These are phyloP conservation scores for Rhizopogon salebrosus DNA, from an alignment of 768 basidiomycete species.

Conservation along the genomic window DNA sequence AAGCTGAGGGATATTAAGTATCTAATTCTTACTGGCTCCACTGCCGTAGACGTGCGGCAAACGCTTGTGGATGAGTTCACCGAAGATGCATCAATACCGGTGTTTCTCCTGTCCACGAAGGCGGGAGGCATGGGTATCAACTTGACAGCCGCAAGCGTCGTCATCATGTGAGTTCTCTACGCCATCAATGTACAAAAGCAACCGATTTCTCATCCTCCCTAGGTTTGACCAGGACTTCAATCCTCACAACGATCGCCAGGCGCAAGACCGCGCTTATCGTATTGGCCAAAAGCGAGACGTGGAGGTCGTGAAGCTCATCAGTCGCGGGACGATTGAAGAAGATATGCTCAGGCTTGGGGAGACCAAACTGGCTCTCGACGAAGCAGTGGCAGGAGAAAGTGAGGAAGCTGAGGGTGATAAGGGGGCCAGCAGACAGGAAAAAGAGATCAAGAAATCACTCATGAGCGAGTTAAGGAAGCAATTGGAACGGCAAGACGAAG, in stretches of 20 bases:
- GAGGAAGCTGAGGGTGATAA: slow-evolving; percentile 55
- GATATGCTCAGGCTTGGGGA: slow-evolving; percentile 88
- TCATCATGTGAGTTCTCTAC: slow-evolving; percentile 64
- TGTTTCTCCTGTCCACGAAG: slow-evolving; percentile 89
- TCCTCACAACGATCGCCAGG: slow-evolving; percentile 95
- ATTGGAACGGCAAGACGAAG: slow-evolving; percentile 54
- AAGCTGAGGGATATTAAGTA: slow-evolving; percentile 68
- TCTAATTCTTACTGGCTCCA: slow-evolving; percentile 85
- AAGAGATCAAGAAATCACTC: slow-evolving; percentile 80
- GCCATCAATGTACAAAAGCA: not conserved
- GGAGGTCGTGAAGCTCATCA: slow-evolving; percentile 91
- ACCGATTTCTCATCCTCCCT: slow-evolving; percentile 7
- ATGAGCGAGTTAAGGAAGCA: slow-evolving; percentile 83
- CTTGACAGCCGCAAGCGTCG: slow-evolving; percentile 90
- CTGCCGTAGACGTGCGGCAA: slow-evolving; percentile 90
- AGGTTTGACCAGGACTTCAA: slow-evolving; percentile 99
- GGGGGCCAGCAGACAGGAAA: slow-evolving; percentile 61
- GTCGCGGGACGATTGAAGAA: slow-evolving; percentile 90
- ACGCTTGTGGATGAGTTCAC: slow-evolving; percentile 94
- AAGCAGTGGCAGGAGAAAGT: slow-evolving; percentile 81
- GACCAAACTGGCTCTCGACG: slow-evolving; percentile 88
- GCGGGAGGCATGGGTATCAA: slow-evolving; percentile 98
- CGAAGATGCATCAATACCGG: slow-evolving; percentile 71
- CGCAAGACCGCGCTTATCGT: slow-evolving; percentile 94
- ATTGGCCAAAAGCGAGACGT: slow-evolving; percentile 95